Base-by-base conservation (phyloP, 1,284 basidiomycete species). In the Rhodotorula sp. region DNA sequence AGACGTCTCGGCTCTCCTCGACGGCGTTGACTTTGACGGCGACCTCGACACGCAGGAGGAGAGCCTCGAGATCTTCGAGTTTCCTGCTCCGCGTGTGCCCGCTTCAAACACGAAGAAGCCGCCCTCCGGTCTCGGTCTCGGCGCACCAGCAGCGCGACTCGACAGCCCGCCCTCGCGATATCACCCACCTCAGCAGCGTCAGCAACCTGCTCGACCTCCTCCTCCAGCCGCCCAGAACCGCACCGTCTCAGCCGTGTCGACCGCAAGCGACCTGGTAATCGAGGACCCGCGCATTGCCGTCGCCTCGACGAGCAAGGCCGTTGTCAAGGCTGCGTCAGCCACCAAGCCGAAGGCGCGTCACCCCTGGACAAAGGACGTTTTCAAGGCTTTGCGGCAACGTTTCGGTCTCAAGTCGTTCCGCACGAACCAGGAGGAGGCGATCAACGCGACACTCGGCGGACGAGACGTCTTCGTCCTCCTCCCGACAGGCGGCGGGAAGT, bases 401-500 rank as follows among this genome's bases (percentile, higher is more conserved):
- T 98, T 98, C 80, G 82, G 83, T 13, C 82, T 98, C 5, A 77
- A 84, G 0, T 77, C 78, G 0, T 98, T 98, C 80, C 87, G 94
- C 22, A 81, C 81, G 8, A 91, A 97, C 79, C 96, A 98, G 79
- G 85, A 92, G 50, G 89, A 92, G 77, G 93, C 91, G 0, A 91
- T 98, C 76, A 86, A 87, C 60, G 89, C 88, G 5, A 88, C 90
- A 0, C 83, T 99, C 79, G 83, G 84, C 1, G 93, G 90, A 4
- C 85, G 84, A 59, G 94, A 99, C 77, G 92, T 94, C 20, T 94
- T 98, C 75, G 91, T 97, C 26, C 85, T 99, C 10, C 95, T 98
- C 88, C 95, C 96, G 0, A 99, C 95, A 0, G 95, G 95, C 37
- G 95, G 94, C 10, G 95, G 94, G 1, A 98, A 98, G 82, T 89